These are phyloP conservation scores for Scutellaria barbata DNA, from an alignment of 257 asterid genomes.

Conservation along the genomic window DNA sequence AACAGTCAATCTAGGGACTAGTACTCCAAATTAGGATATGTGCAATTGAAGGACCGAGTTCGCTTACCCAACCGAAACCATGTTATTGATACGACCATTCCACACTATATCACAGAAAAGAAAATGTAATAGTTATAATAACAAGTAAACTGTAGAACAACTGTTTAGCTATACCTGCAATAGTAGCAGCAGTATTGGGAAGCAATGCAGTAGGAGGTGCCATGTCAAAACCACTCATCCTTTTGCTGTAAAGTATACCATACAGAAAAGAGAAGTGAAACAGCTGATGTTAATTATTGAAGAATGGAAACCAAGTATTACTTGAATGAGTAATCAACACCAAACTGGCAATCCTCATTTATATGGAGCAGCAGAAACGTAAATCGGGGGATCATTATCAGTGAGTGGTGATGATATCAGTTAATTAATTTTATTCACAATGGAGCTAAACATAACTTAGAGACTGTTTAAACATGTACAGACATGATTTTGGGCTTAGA, in stretches of 20 bases:
- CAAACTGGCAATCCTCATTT: conserved; percentile 6
- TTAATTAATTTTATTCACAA: background rate
- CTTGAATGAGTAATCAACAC: conserved; percentile 12
- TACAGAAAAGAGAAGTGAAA: conserved; percentile 39
- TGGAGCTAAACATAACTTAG: too few species aligned
- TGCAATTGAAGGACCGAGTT: conserved; percentile 60
- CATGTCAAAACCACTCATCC: conserved; percentile 98
- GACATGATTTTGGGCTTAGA: too few species aligned
- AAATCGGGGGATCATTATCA: background rate
- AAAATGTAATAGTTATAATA: conserved; percentile 46
- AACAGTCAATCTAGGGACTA: conserved; percentile 53
- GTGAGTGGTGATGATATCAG: background rate
- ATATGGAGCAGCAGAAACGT: background rate
- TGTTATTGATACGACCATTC: conserved; percentile 74
- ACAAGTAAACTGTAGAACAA: conserved; percentile 28
- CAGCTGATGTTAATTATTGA: conserved; percentile 27
- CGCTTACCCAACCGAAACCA: conserved; percentile 91
- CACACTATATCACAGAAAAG: conserved; percentile 72
- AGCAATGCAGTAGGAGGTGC: conserved; percentile 84
- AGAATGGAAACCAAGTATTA: conserved; percentile 14
- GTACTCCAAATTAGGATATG: conserved; percentile 46
- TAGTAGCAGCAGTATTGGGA: conserved; percentile 57
- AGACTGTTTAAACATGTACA: too few species aligned
- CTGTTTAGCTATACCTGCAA: conserved; percentile 59
- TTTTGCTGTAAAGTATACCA: conserved; percentile 70